A percentile compares a stretch with the other conserved stretches of the same genome.
phyloP scores from a whole-genome alignment of 2,329 filamentous ascomycete species.

The Fusarium annulatum region DNA sequence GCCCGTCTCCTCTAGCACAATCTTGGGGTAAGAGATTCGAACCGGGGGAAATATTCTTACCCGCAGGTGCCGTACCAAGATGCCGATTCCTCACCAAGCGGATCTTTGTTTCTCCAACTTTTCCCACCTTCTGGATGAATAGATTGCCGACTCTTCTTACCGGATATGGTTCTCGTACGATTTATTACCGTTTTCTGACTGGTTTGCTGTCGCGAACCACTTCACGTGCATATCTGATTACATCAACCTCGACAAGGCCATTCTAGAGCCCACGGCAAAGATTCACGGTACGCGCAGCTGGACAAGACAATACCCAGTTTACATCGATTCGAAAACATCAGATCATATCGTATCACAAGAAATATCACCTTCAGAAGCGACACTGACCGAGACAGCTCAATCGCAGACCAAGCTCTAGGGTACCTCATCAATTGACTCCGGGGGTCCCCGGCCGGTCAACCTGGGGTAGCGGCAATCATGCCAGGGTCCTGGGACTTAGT shows the following conservation, averaged over 20 bases:
- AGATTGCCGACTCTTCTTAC: slow-evolving; percentile 25
- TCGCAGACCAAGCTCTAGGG: not conserved
- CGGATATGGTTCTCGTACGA: slow-evolving; percentile 24
- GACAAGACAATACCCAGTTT: not conserved
- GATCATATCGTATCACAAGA: not conserved
- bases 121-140: slow-evolving; percentile 5
- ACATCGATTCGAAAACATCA: not conserved
- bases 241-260: not conserved
- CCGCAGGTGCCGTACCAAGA: slow-evolving; percentile 22
- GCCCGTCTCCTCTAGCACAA: not conserved
- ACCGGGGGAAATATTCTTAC: slow-evolving; percentile 33
- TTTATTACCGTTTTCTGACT: not conserved
- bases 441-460: not conserved
- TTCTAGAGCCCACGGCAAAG: not conserved
- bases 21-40: slow-evolving; percentile 20
- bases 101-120: slow-evolving; percentile 36
- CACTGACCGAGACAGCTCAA: not conserved
- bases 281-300: not conserved
- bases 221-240: not conserved
- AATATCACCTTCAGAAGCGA: too few species aligned
- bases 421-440: not conserved
- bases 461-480: slow-evolving; percentile 3
- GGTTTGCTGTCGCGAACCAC: not conserved
- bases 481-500: not conserved
- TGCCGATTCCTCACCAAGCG: slow-evolving; percentile 16